Evolutionary conservation across 2,329 filamentous ascomycete species (phyloP), one percentile per base, ranked within the genome.

Genomic region (Thielaviopsis cerberus): DNA sequence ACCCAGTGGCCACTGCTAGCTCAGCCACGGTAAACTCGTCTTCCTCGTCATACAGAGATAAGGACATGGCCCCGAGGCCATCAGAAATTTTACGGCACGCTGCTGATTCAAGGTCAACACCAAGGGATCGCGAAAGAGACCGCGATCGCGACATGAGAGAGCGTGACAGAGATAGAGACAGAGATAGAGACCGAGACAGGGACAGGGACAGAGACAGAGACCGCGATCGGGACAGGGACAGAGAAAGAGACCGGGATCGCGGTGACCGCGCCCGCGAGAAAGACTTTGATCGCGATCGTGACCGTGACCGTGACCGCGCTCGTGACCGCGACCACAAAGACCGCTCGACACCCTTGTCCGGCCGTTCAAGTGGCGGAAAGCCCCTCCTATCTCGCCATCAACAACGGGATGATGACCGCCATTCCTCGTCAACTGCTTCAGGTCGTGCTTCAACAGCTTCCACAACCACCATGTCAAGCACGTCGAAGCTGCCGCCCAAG

Each of bases 161-260:
- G 8, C 50, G 27, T 26, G 54, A 51, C 25, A 30, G 51, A 4
- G 17, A 27, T 20, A 17, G 51, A 30, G 51, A 53, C 17, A n/a
- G 37, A 20, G 37, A 45, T 20, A 17, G 26, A 10, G 55, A 57
- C n/a, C 7, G 23, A 11, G 45, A 54, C 26, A 24, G 23, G 22
- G 54, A 50, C 17, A 8, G 30, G 10, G 45, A 56, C 11, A 48
- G 54, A 24, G 54, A 60, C 15, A 23, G 54, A 6, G 55, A 60
- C 13, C 51, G 54, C 10, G 57, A 59, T 27, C 22, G 27, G 27
- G 27, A 30, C 27, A 30, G 11, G 7, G 34, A 41, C 4, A 41
- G 34, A 41, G 34, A 41, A 17, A 27, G 50, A 37, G 61, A 62
- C 37, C 24, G 53, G 20, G 58, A 57, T 20, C 54, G 53, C 20